Evolutionary conservation across 2,329 filamentous ascomycete species (phyloP).

Genomic region (Exophiala oligosperma): DNA sequence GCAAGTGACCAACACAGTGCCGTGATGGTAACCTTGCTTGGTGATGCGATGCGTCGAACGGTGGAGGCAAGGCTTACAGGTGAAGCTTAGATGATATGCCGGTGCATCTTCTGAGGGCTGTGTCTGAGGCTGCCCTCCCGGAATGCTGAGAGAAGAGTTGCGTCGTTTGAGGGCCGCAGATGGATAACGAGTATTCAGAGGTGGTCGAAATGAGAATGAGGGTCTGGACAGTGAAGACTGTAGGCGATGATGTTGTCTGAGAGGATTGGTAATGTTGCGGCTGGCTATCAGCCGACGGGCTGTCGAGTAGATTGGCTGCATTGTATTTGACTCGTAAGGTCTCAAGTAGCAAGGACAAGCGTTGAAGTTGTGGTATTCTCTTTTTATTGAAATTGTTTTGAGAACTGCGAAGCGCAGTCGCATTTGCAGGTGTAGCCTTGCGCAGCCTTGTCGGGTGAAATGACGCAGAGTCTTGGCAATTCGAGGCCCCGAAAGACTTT

Average conservation of each 20-base stretch:
- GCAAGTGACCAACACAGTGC: conserved; percentile 85
- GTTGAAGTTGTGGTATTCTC: neutral
- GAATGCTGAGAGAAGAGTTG: conserved; percentile 23
- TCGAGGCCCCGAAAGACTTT: no score
- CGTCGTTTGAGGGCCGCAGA: conserved; percentile 9
- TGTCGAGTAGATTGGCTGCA: conserved; percentile 10
- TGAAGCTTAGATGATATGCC: conserved; percentile 86
- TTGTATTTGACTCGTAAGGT: neutral
- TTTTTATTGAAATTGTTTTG: neutral
- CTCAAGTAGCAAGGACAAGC: no score
- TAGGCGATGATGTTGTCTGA: neutral
- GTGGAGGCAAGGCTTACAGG: conserved; percentile 79
- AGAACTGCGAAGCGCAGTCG: neutral
- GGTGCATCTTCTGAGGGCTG: conserved; percentile 19
- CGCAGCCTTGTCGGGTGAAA: neutral
- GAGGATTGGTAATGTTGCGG: neutral
- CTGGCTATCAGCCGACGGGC: neutral
- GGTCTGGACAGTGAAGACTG: conserved; percentile 5
- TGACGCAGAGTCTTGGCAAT: no score
- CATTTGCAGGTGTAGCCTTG: neutral
- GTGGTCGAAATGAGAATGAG: conserved; percentile 4
- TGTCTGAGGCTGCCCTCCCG: conserved; percentile 10
- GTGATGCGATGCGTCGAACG: conserved; percentile 84
- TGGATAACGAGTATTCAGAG: neutral
- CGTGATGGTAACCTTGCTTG: conserved; percentile 93